These are phyloP conservation scores for Phanerochaete carnosa DNA, from an alignment of 768 basidiomycete species.

Conservation along the genomic window DNA sequence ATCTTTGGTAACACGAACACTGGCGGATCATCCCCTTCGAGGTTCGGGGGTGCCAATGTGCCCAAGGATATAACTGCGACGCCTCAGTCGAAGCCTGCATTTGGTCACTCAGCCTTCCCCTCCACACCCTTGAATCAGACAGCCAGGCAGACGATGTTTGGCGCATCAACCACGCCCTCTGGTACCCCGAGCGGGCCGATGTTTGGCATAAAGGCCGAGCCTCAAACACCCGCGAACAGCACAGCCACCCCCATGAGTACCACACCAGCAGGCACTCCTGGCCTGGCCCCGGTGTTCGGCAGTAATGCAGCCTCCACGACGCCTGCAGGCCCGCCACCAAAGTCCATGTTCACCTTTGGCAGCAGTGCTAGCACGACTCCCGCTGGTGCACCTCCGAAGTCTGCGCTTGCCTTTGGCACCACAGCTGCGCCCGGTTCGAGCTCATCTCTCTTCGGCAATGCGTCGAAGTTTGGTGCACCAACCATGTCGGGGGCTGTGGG, in stretches of 20 bases:
- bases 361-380: not conserved
- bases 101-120: slow-evolving; percentile 4
- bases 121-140: not conserved
- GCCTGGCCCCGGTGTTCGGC: slow-evolving; percentile 1
- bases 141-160: not conserved
- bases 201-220: not conserved
- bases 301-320: slow-evolving; percentile 8
- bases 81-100: slow-evolving; percentile 12
- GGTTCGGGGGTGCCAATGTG: not conserved
- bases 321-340: slow-evolving; percentile 13
- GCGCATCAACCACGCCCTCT: not conserved
- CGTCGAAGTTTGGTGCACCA: not conserved
- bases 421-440: not conserved
- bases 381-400: slow-evolving; percentile 3
- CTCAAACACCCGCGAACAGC: not conserved
- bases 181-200: slow-evolving; percentile 2
- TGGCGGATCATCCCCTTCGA: not conserved
- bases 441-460: slow-evolving; percentile 2
- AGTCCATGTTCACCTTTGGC: slow-evolving; percentile 13
- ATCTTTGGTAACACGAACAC: not conserved
- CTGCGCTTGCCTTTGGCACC: slow-evolving; percentile 9
- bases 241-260: not conserved
- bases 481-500: not conserved
- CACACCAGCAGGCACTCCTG: not conserved
- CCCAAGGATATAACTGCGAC: slow-evolving; percentile 2